Conservation (phyloP, 495 filamentous ascomycete species). For the Hypoxylon cercidicola region DNA sequence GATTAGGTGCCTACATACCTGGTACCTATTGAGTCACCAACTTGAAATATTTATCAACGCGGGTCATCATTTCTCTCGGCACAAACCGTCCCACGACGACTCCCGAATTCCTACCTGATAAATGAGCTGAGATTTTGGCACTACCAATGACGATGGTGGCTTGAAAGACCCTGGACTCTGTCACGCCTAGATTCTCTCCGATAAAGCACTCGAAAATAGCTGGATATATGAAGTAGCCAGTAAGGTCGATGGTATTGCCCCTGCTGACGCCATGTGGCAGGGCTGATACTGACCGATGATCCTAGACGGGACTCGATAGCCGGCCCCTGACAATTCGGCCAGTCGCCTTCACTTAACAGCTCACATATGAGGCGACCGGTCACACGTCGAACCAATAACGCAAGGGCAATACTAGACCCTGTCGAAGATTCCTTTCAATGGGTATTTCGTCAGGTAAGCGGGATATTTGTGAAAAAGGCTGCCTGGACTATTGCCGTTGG, state of each 20-base stretch:
- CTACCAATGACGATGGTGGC: conserved; percentile 6
- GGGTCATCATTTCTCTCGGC: not conserved
- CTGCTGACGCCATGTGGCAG: conserved; percentile 28
- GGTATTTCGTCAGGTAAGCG: conserved; percentile 11
- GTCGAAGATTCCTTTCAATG: conserved; percentile 7
- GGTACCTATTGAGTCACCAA: not conserved
- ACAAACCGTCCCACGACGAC: no score
- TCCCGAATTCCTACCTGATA: no score
- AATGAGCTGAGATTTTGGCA: not conserved
- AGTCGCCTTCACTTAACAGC: conserved; percentile 1
- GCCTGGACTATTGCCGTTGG: not conserved
- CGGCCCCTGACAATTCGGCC: not conserved
- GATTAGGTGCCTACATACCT: not conserved
- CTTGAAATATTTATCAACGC: not conserved
- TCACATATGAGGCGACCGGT: conserved; percentile 8
- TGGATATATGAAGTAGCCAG: not conserved
- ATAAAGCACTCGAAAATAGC: not conserved
- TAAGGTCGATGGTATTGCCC: not conserved
- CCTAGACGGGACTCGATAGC: conserved; percentile 9
- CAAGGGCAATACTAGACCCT: not conserved
- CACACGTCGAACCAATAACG: conserved; percentile 12
- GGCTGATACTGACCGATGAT: conserved; percentile 20
- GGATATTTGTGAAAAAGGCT: conserved; percentile 2
- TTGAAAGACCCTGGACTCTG: not conserved
- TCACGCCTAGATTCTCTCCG: not conserved